These are phyloP conservation scores for Pecoramyces ruminantium DNA, from an alignment of 192 early-diverging fungal genomes.

Conservation along the genomic window DNA sequence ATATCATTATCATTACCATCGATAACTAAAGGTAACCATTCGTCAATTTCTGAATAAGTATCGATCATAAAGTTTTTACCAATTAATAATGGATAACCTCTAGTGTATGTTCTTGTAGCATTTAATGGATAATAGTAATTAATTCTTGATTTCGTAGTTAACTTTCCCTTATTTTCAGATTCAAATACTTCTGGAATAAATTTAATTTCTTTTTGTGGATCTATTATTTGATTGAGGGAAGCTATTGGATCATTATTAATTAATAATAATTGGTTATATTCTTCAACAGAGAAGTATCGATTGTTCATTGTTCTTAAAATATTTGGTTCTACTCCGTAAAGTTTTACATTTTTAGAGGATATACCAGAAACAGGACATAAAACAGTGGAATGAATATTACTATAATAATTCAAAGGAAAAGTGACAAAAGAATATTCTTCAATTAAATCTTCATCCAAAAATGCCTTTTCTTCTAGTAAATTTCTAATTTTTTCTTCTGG, in stretches of 20 bases:
- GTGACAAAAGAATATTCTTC: slow-evolving; percentile 9
- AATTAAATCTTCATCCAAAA: not conserved
- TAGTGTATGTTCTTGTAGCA: not conserved
- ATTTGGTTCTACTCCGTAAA: slow-evolving; percentile 8
- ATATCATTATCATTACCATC: not conserved
- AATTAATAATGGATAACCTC: not conserved
- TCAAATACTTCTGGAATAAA: not conserved
- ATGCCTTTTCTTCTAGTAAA: not conserved
- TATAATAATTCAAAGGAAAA: not conserved
- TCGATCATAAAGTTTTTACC: not conserved
- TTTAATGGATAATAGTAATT: not conserved
- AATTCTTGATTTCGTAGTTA: not conserved
- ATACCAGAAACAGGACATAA: not conserved
- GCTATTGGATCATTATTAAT: not conserved
- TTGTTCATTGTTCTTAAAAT: slow-evolving; percentile 1
- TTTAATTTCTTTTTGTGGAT: not conserved
- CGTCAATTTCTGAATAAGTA: not conserved
- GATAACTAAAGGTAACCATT: not conserved
- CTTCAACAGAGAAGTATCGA: not conserved
- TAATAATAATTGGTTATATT: not conserved
- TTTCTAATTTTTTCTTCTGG: slow-evolving; percentile 4
- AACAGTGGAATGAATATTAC: not conserved
- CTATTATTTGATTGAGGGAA: not conserved
- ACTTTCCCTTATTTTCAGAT: not conserved
- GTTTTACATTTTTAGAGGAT: not conserved